Evolutionary conservation across 2,329 filamentous ascomycete genomes (phyloP), one percentile per base, ranked within the genome.

Genomic region (Pezicula neosporulosa): DNA sequence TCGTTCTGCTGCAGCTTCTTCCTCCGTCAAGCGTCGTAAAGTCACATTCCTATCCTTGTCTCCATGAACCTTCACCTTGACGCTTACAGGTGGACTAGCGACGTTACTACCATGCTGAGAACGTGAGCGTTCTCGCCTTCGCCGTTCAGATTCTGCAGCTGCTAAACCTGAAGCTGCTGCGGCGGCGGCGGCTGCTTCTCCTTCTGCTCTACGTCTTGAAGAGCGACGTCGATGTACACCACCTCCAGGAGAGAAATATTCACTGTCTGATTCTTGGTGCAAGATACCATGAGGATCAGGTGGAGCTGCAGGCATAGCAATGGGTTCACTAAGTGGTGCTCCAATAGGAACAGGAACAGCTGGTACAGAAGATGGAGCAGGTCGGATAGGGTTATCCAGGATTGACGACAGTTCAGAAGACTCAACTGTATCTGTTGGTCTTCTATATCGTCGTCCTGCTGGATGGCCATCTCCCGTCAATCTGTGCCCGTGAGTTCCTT

Each of bases 391-490:
- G 39, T 61, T 54, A 39, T 60, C 55, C 8, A 64, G 59, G 12
- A 65, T 56, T 18, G 64, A 65, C 8, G 60, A 63, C 12, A 67
- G 52, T 38, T 66, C 60, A 7, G 65, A 67, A 7, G 64, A 61
- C 21, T 58, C 46, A 30, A 48, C 44, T 41, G 58, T 48, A 8
- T 28, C 42, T 36, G 60, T 61, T 18, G 43, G 42, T 46, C 56
- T 50, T 56, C 58, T 48, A n/a, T 51, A 46, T 21, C 56, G 64
- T 36, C 68, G 70, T 44, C 77, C 70, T 0, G 73, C 67, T 2
- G 80, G 77, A 53, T 78, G 75, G 24, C 85, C 85, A 64, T 91
- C 88, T 27, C 82, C 87, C 2, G 87, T 90, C 55, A 82, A 90
- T 59, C 77, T 77, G 72, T 66, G 53, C 78, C 76, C 54, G 75